Percentiles rank a stretch among this genome's conserved stretches.
Conservation (phyloP, 2,329 filamentous ascomycete genomes). For the Botrytis byssoidea region DNA sequence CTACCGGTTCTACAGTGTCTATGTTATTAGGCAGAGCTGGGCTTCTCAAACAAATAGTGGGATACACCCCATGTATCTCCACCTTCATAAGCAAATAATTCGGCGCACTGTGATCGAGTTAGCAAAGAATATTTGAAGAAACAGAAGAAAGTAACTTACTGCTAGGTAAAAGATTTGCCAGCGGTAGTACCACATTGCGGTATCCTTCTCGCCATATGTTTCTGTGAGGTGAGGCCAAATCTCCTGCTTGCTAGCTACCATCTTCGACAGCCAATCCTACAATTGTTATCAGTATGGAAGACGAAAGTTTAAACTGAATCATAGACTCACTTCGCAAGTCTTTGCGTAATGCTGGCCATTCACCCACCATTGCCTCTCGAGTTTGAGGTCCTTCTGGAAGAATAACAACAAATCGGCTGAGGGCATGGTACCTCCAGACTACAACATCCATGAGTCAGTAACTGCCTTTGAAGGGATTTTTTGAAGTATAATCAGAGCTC, state of each 20-base stretch:
- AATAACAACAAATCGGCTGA: slow-evolving; percentile 64
- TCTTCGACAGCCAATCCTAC: slow-evolving; percentile 61
- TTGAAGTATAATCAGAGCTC: not conserved
- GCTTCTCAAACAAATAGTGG: slow-evolving; percentile 66
- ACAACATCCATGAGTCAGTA: not conserved
- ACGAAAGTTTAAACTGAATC: not conserved
- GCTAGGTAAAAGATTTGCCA: slow-evolving; percentile 75
- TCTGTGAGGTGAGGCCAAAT: slow-evolving; percentile 64
- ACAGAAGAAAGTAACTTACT: not conserved
- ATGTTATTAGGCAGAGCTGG: slow-evolving; percentile 20
- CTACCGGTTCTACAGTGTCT: slow-evolving; percentile 14
- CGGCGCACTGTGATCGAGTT: slow-evolving; percentile 42
- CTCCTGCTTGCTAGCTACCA: slow-evolving; percentile 56
- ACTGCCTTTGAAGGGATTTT: not conserved
- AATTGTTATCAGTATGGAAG: slow-evolving; percentile 9
- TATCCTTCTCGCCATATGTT: slow-evolving; percentile 62
- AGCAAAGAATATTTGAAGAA: not conserved
- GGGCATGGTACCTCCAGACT: slow-evolving; percentile 68
- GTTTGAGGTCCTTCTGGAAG: slow-evolving; percentile 61
- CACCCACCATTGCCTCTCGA: slow-evolving; percentile 69
- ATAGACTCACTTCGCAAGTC: slow-evolving; percentile 59
- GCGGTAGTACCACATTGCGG: slow-evolving; percentile 62
- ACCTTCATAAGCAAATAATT: slow-evolving; percentile 64
- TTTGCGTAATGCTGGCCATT: slow-evolving; percentile 66
- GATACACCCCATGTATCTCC: slow-evolving; percentile 68